phyloP scores from a whole-genome alignment of 2,329 filamentous ascomycete genomes.

The Fusarium sp. region DNA sequence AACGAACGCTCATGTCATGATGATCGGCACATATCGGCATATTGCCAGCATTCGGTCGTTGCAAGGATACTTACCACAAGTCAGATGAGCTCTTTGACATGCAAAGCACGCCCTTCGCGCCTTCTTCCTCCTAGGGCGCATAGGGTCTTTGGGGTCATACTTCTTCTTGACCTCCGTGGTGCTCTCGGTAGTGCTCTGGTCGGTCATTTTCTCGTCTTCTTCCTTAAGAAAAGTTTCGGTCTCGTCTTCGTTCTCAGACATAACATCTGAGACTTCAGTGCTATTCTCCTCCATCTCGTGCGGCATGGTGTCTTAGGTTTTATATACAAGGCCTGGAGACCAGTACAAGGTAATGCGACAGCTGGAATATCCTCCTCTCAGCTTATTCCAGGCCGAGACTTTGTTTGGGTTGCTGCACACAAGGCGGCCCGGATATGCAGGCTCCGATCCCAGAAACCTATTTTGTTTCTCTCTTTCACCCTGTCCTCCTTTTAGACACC shows the following conservation, averaged over 20 bases:
- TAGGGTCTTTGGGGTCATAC: constrained; percentile 87
- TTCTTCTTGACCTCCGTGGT: constrained; percentile 72
- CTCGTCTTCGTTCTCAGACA: constrained; percentile 71
- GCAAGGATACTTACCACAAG: constrained; percentile 82
- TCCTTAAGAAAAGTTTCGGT: constrained; percentile 55
- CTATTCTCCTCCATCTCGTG: constrained; percentile 65
- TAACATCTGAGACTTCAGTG: constrained; percentile 67
- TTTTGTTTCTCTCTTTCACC: constrained; percentile 22
- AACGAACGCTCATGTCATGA: constrained; percentile 4
- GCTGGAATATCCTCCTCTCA: constrained; percentile 40
- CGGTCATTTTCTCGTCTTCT: constrained; percentile 66
- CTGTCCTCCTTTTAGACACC: constrained; percentile 44
- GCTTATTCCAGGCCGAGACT: constrained; percentile 33
- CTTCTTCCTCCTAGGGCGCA: constrained; percentile 92
- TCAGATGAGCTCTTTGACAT: constrained; percentile 96
- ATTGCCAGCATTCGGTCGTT: constrained; percentile 1
- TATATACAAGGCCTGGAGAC: constrained; percentile 54
- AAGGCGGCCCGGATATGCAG: constrained; percentile 50
- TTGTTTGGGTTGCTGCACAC: constrained; percentile 38
- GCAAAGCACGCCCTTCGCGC: constrained; percentile 95
- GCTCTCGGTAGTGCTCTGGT: constrained; percentile 59
- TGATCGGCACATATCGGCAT: constrained; percentile 4
- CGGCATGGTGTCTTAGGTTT: constrained; percentile 66
- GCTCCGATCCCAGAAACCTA: constrained; percentile 45
- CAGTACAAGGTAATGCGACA: constrained; percentile 34